A percentile compares a stretch with the other conserved stretches of the same genome.
phyloP scores from a whole-genome alignment of 2,329 filamentous ascomycete species.

The Arthrocladium fulminans region DNA sequence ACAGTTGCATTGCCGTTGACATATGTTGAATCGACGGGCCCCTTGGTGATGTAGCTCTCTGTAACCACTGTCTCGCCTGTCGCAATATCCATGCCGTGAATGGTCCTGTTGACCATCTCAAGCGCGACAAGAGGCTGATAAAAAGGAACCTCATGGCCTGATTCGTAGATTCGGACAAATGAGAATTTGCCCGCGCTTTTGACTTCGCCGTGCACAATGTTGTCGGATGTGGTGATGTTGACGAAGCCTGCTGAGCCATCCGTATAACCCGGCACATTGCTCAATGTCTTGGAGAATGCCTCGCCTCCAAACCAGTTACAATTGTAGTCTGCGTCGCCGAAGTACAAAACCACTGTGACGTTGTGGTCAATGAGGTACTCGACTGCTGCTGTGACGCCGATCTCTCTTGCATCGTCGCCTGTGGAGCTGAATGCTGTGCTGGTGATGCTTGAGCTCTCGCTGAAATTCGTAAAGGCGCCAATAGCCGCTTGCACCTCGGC shows the following conservation, averaged over 20 bases:
- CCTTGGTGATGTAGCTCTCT: constrained; percentile 43
- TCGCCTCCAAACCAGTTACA: constrained; percentile 41
- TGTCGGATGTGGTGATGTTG: constrained; percentile 31
- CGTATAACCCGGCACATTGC: constrained; percentile 28
- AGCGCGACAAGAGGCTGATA: constrained; percentile 51
- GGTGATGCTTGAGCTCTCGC: constrained; percentile 34
- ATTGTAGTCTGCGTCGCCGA: constrained; percentile 27
- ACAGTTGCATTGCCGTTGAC: constrained; percentile 25
- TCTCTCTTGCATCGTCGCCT: constrained; percentile 38
- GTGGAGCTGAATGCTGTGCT: constrained; percentile 34
- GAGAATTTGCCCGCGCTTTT: constrained; percentile 36
- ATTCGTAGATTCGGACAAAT: constrained; percentile 34
- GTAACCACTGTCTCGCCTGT: constrained; percentile 36
- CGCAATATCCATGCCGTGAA: constrained; percentile 47
- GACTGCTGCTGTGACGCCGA: constrained; percentile 36
- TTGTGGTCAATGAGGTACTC: constrained; percentile 34
- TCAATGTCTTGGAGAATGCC: constrained; percentile 29
- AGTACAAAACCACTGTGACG: constrained; percentile 29
- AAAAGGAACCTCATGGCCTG: constrained; percentile 33
- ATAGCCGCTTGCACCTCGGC: constrained; percentile 41
- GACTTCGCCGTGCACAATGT: constrained; percentile 45
- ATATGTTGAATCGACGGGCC: constrained; percentile 42
- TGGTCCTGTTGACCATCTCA: constrained; percentile 52
- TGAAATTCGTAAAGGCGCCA: constrained; percentile 44
- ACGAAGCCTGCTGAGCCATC: constrained; percentile 27